Conservation (phyloP, 495 filamentous ascomycete species). For the Gamarada debralockiae region DNA sequence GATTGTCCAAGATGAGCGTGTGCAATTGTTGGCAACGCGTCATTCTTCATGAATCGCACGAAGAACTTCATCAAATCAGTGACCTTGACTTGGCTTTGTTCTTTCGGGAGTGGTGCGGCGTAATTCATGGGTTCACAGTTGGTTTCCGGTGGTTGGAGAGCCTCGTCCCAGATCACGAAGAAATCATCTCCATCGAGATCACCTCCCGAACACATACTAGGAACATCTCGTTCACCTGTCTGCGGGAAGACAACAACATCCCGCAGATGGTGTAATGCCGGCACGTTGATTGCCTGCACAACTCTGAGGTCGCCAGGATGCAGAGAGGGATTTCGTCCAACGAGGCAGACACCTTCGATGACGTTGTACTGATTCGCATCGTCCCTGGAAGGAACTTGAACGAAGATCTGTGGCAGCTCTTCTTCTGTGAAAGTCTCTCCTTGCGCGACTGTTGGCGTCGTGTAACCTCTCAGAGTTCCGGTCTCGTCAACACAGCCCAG, state of each 20-base stretch:
- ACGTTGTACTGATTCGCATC: conserved; percentile 49
- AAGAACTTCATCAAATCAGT: conserved; percentile 80
- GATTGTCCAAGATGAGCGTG: conserved; percentile 78
- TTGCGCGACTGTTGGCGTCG: conserved; percentile 22
- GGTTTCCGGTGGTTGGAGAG: conserved; percentile 66
- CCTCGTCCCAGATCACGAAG: conserved; percentile 85
- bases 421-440: conserved; percentile 28
- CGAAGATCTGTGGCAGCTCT: conserved; percentile 79
- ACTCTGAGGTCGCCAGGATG: conserved; percentile 92
- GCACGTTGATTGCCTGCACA: conserved; percentile 76
- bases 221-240: conserved; percentile 76
- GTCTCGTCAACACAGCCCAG: conserved; percentile 91
- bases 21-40: conserved; percentile 75
- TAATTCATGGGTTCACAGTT: conserved; percentile 75
- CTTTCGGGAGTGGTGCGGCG: conserved; percentile 43
- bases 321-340: conserved; percentile 90
- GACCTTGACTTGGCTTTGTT: conserved; percentile 54
- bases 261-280: conserved; percentile 65
- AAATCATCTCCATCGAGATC: conserved; percentile 97
- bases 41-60: conserved; percentile 90
- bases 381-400: conserved; percentile 63
- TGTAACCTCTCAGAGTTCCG: conserved; percentile 66
- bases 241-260: conserved; percentile 87
- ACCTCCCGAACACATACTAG: conserved; percentile 93
- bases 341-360: conserved; percentile 73